These are phyloP conservation scores for Solanum pinnatisectum DNA, from an alignment of 257 asterid genomes.

Conservation along the genomic window DNA sequence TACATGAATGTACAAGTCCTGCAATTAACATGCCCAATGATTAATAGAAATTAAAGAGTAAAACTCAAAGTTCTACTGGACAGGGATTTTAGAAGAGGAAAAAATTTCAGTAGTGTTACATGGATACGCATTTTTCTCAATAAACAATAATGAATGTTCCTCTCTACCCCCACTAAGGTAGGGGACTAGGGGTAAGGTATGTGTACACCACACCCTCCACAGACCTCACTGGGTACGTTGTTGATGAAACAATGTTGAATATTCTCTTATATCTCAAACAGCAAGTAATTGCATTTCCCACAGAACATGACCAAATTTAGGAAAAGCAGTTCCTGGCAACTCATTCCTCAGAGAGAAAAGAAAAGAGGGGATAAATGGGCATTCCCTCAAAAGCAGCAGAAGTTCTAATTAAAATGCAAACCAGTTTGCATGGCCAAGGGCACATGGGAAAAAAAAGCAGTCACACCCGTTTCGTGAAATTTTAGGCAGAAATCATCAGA, in stretches of 20 bases:
- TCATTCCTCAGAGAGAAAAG: neutral
- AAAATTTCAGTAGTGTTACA: neutral
- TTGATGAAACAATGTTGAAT: neutral
- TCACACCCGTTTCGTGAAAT: neutral
- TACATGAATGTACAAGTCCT: slow-evolving; percentile 87
- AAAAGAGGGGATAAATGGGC: neutral
- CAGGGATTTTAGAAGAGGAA: neutral
- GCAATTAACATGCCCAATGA: slow-evolving; percentile 8
- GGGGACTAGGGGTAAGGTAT: neutral
- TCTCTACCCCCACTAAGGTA: neutral
- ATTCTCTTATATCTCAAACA: neutral
- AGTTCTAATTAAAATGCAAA: neutral
- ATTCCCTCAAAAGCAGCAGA: neutral
- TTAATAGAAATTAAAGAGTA: neutral
- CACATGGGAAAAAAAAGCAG: neutral
- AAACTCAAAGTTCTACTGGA: neutral
- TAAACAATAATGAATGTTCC: neutral
- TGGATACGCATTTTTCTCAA: neutral
- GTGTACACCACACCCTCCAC: neutral
- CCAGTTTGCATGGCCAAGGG: neutral
- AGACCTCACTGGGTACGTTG: neutral
- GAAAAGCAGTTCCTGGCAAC: neutral
- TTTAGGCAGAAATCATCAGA: neutral
- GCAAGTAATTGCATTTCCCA: neutral
- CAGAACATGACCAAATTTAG: neutral